Evolutionary conservation across 345 rosid species (phyloP), one percentile per base, ranked within the genome.

Genomic region (Salix dunnii): DNA sequence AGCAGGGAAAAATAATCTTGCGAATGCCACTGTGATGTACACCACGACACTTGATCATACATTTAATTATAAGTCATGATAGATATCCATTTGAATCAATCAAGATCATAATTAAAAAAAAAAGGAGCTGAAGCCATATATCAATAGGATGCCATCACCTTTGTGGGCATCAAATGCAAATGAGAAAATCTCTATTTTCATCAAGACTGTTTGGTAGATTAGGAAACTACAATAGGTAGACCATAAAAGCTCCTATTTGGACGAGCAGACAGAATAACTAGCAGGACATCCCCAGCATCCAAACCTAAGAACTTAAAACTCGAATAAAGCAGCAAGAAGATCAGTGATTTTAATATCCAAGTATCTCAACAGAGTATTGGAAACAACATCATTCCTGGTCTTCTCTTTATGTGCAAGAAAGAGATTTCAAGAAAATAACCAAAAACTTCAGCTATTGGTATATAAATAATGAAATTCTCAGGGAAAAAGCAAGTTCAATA

Each of bases 1-100:
- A 55, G 91, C 73, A 20, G 99, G 99, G 76, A 96, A 96, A 73
- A 96, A 79, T 68, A 91, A 74, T 70, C 88, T 86, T 55, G 99
- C 98, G 81, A 96, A 93, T 74, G 94, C 97, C 84, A 96, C 99
- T 96, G 86, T 80, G 77, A 74, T 27, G 28, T 7, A 79, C 65
- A 79, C 82, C 31, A 79, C n/a, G 73, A 17, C 12, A 51, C 7
- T 40, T 66, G 4, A 21, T 65, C 55, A 67, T 17, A 68, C 7
- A 5, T 23, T 55, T 25, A 27, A 8, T 17, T 49, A 67, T 53
- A 36, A 7, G 71, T 16, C 27, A 31, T 31, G 63, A 71, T 10
- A 7, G 36, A 46, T 23, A 70, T 0, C 25, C 14, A 7, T 17
- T 69, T 69, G 12, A n/a, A 2, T 23, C 18, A 4, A 40, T 13